Conservation (phyloP, 2,329 filamentous ascomycete species). For the Penicillium sp. region DNA sequence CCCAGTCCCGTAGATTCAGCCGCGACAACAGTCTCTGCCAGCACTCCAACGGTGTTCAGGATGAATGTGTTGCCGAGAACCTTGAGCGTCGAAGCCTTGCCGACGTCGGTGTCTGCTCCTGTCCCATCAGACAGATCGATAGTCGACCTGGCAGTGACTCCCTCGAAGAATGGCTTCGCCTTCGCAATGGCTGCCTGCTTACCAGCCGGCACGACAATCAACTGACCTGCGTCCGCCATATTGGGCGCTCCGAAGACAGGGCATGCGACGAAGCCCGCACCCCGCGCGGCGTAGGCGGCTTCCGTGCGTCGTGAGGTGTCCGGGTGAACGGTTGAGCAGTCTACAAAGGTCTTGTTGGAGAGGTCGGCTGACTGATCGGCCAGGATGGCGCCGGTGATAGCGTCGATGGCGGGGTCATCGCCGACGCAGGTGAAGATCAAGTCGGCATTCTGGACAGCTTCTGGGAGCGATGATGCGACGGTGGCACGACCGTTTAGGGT, state of each 20-base stretch:
- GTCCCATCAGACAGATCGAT: constrained; percentile 23
- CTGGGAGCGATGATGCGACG: constrained; percentile 66
- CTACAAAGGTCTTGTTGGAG: constrained; percentile 77
- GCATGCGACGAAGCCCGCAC: constrained; percentile 75
- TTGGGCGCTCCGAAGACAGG: constrained; percentile 55
- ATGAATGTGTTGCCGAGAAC: constrained; percentile 87
- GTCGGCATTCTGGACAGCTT: constrained; percentile 69
- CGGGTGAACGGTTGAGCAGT: constrained; percentile 87
- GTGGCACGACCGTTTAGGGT: constrained; percentile 63
- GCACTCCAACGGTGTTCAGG: constrained; percentile 77
- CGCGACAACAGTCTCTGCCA: constrained; percentile 76
- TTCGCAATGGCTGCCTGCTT: constrained; percentile 63
- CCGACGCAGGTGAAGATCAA: constrained; percentile 82
- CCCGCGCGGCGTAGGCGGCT: constrained; percentile 58
- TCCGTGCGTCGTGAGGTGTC: constrained; percentile 73
- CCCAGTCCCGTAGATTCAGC: constrained; percentile 83
- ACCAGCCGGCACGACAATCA: constrained; percentile 76
- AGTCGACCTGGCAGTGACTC: constrained; percentile 62
- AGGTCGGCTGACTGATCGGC: constrained; percentile 51
- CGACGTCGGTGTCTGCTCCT: constrained; percentile 69
- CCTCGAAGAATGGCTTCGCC: constrained; percentile 71
- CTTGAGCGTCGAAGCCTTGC: constrained; percentile 73
- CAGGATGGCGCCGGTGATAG: constrained; percentile 63
- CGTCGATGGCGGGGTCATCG: constrained; percentile 74
- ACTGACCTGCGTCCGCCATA: constrained; percentile 63